phyloP scores from a whole-genome alignment of 495 filamentous ascomycete species.

The Lasiosphaeria miniovina region DNA sequence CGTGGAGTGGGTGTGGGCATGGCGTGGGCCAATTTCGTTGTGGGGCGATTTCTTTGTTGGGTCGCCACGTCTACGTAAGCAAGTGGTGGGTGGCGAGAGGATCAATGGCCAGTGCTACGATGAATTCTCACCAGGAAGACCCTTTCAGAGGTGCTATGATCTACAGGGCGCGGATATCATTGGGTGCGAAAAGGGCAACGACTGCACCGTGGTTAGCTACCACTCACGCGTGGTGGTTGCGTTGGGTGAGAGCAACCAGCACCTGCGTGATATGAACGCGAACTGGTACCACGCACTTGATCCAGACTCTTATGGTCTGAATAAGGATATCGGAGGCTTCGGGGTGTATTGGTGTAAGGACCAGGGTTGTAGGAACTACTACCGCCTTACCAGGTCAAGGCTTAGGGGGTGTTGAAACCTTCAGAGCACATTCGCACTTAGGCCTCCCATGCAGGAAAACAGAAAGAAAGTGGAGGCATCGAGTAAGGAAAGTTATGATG shows the following conservation, averaged over 20 bases:
- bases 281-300: conserved; percentile 6
- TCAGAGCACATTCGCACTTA: background rate
- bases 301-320: conserved; percentile 4
- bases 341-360: conserved; percentile 5
- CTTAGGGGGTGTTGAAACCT: background rate
- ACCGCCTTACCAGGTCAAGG: background rate
- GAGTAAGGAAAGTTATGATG: too few relatives aligned
- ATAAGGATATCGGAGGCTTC: background rate
- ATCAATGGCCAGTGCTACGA: background rate
- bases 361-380: conserved; percentile 7
- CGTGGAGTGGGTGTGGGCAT: too few relatives aligned
- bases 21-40: too few relatives aligned
- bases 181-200: background rate
- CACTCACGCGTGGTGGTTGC: background rate
- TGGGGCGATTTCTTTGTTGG: too few relatives aligned
- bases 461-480: too few relatives aligned
- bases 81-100: background rate
- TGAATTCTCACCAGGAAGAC: background rate
- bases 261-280: background rate
- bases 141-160: background rate
- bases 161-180: background rate
- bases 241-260: background rate
- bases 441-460: too few relatives aligned
- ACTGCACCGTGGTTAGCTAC: background rate
- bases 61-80: too few relatives aligned